phyloP scores from a whole-genome alignment of 352 stramenopile species.

The Pythium chondricola region DNA sequence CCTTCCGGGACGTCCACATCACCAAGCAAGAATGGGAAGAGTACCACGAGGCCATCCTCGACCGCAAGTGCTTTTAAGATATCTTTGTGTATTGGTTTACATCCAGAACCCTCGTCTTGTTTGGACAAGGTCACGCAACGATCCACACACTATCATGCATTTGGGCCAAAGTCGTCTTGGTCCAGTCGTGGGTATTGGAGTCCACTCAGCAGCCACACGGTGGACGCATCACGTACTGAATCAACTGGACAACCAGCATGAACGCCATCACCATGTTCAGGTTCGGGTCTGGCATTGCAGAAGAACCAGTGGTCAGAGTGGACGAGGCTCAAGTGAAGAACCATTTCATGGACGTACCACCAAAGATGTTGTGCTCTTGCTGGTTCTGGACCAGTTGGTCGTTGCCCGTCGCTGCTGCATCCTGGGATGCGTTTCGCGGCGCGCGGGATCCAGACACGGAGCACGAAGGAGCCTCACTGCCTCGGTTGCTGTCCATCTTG shows the following conservation, averaged over 20 bases:
- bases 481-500: slow-evolving; percentile 18
- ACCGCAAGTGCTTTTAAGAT: slow-evolving; percentile 78
- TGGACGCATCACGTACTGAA: slow-evolving; percentile 84
- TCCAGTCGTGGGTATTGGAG: background rate
- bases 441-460: slow-evolving; percentile 24
- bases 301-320: background rate
- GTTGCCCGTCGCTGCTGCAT: slow-evolving; percentile 8
- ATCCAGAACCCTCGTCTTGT: no score
- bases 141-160: no score
- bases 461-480: slow-evolving; percentile 22
- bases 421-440: slow-evolving; percentile 17
- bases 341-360: slow-evolving; percentile 34
- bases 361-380: slow-evolving; percentile 80
- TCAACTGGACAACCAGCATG: slow-evolving; percentile 80
- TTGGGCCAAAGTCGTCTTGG: no score
- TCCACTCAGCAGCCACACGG: slow-evolving; percentile 63
- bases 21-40: slow-evolving; percentile 88
- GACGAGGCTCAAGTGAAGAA: background rate
- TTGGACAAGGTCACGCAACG: no score
- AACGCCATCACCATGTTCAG: slow-evolving; percentile 84
- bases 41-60: slow-evolving; percentile 79
- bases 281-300: slow-evolving; percentile 49
- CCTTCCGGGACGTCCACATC: slow-evolving; percentile 86
- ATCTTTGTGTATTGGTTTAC: background rate
- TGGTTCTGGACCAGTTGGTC: slow-evolving; percentile 15